Conservation (phyloP, 2,329 filamentous ascomycete genomes). For the Pyrenochaeta sp. region DNA sequence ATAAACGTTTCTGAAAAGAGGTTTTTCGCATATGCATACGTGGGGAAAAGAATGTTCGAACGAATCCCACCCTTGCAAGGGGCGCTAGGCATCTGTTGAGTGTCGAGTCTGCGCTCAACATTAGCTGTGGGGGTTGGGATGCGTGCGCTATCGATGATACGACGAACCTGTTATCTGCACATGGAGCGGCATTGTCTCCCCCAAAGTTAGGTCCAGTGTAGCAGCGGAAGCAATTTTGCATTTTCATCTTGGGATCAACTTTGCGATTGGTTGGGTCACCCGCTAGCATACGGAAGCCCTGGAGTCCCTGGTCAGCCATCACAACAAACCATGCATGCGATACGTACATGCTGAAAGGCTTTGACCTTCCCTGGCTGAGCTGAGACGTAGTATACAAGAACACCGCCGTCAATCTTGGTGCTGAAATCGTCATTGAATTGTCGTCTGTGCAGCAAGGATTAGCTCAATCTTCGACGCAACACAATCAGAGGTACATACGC, state of each 20-base stretch:
- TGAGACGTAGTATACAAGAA: conserved; percentile 41
- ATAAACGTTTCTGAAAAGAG: background rate
- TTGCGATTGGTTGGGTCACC: background rate
- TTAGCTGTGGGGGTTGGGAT: too few relatives aligned
- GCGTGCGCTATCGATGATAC: too few relatives aligned
- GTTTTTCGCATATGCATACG: conserved; percentile 12
- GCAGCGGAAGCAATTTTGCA: conserved; percentile 57
- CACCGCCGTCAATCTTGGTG: conserved; percentile 26
- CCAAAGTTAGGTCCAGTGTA: conserved; percentile 55
- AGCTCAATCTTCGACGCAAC: too few relatives aligned
- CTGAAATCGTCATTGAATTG: background rate
- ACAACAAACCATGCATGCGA: too few relatives aligned
- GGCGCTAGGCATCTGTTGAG: conserved; percentile 20
- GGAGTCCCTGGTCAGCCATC: conserved; percentile 15
- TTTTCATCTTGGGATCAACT: conserved; percentile 16
- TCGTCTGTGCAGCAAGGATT: too few relatives aligned
- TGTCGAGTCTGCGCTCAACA: too few relatives aligned
- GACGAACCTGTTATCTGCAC: conserved; percentile 26
- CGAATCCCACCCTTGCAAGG: conserved; percentile 39
- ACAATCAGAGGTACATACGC: too few relatives aligned
- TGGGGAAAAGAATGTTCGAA: conserved; percentile 39
- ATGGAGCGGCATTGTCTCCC: conserved; percentile 50
- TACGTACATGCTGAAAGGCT: conserved; percentile 62
- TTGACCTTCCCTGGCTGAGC: conserved; percentile 38
- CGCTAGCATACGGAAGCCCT: too few relatives aligned